These are phyloP conservation scores for Leccinum arenicola DNA, from an alignment of 768 basidiomycete genomes.

Conservation along the genomic window DNA sequence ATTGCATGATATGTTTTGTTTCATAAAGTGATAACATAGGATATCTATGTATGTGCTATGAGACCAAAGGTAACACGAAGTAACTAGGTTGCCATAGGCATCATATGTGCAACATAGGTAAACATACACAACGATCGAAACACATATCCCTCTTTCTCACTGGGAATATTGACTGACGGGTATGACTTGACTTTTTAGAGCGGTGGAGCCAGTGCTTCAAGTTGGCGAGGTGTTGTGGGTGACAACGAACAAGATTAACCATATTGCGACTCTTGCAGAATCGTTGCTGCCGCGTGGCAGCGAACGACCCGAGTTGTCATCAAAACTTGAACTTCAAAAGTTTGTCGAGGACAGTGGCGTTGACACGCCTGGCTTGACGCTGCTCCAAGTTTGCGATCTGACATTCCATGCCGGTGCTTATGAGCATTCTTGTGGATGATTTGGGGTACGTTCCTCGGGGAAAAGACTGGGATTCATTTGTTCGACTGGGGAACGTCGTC, in stretches of 20 bases:
- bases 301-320: conserved; percentile 29
- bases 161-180: no score
- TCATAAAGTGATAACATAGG: no score
- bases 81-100: no score
- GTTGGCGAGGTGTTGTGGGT: no score
- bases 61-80: no score
- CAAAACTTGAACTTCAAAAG: conserved; percentile 25
- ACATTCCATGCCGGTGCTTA: conserved; percentile 35
- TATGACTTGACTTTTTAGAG: no score
- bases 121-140: no score
- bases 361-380: conserved; percentile 26
- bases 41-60: no score
- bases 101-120: no score
- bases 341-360: conserved; percentile 35
- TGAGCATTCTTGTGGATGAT: conserved; percentile 44
- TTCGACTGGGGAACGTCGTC: conserved; percentile 38
- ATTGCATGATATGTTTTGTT: no score
- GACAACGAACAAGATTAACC: conserved; percentile 30
- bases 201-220: no score
- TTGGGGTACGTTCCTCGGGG: conserved; percentile 41
- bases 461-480: conserved; percentile 37
- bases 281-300: conserved; percentile 38
- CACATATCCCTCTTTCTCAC: no score
- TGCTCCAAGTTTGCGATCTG: conserved; percentile 38
- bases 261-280: conserved; percentile 38